Base-by-base conservation (phyloP, 202 grass and related monocot species). In the Musa balbisiana region DNA sequence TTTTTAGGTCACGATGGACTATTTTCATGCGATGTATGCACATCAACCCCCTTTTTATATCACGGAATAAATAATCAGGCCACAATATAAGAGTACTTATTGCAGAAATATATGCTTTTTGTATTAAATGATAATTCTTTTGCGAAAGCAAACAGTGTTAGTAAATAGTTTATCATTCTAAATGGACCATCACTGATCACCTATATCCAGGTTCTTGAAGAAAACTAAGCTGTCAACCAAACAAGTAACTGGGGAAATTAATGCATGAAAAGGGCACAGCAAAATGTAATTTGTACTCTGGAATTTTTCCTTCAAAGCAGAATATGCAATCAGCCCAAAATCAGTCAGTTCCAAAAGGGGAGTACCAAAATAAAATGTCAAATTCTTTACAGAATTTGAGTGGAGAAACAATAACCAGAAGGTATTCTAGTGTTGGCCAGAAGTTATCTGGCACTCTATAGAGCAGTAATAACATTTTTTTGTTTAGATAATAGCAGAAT, bases 11-110 rank as follows among this genome's bases (percentile, higher is more conserved):
- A 70, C 95, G 88, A 81, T 99, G 95, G 70, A 99, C 81, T 88
- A 99, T 99, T 84, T 92, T 99, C 89, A 87, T 99, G 55, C 87
- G 89, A 83, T 99, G 96, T 85, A 99, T 99, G 87, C 91, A 92
- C 96, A 99, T 92, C 85, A 99, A 83, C 13, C 96, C 91, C 87
- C 96, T 99, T 43, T 43, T 88, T 20, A 73, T 26, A 72, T 64
- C 64, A 16, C 62, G 9, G 19, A 83, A 79, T 10, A 85, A 82
- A 64, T 17, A 72, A 51, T 64, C 33, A 73, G 43, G 49, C 53
- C 21, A 20, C 50, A n/a, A 49, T 43, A 51, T 1, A 51, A 70
- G 51, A n/a, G 10, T 2, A 12, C 22, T 26, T 60, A 19, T 8
- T 27, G 22, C 21, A 70, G 43, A 22, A 51, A 51, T 51, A 43